phyloP scores from a whole-genome alignment of 352 stramenopile genomes.

The Pythium monospermum region DNA sequence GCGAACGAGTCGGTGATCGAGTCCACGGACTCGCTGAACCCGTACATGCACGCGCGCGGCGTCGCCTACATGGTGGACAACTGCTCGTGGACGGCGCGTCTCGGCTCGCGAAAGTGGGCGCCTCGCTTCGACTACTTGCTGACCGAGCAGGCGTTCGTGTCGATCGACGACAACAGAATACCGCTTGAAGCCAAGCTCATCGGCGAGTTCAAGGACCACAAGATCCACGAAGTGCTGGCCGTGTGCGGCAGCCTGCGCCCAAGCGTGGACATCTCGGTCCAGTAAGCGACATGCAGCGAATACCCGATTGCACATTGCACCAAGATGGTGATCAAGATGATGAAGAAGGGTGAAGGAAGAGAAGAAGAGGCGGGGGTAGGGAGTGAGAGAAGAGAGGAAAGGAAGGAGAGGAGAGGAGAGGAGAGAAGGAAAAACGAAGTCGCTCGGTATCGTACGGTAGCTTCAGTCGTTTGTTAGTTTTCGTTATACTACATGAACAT shows the following conservation, averaged over 20 bases:
- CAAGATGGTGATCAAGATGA: too few relatives aligned
- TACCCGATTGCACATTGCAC: too few relatives aligned
- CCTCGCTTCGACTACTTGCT: constrained; percentile 98
- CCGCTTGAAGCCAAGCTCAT: constrained; percentile 85
- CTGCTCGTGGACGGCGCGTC: constrained; percentile 98
- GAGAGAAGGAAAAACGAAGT: too few relatives aligned
- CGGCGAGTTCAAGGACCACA: constrained; percentile 94
- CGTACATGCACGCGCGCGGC: constrained; percentile 98
- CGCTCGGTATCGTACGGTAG: too few relatives aligned
- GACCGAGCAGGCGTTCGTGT: constrained; percentile 95
- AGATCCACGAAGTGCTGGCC: constrained; percentile 94
- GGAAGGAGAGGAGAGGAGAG: too few relatives aligned
- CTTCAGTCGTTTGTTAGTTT: background rate
- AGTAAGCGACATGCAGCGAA: constrained; percentile 32
- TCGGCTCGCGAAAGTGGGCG: constrained; percentile 97
- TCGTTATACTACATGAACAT: background rate
- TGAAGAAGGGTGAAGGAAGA: too few relatives aligned
- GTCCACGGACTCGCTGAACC: constrained; percentile 96
- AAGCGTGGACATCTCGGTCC: constrained; percentile 93
- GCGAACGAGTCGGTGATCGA: constrained; percentile 99
- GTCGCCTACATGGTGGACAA: constrained; percentile 99
- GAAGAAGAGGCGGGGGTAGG: too few relatives aligned
- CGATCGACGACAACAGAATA: constrained; percentile 93
- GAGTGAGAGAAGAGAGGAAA: too few relatives aligned
- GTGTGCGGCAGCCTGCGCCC: constrained; percentile 95